Conservation (phyloP, 2,329 filamentous ascomycete genomes). For the Aquanectria penicillioides region DNA sequence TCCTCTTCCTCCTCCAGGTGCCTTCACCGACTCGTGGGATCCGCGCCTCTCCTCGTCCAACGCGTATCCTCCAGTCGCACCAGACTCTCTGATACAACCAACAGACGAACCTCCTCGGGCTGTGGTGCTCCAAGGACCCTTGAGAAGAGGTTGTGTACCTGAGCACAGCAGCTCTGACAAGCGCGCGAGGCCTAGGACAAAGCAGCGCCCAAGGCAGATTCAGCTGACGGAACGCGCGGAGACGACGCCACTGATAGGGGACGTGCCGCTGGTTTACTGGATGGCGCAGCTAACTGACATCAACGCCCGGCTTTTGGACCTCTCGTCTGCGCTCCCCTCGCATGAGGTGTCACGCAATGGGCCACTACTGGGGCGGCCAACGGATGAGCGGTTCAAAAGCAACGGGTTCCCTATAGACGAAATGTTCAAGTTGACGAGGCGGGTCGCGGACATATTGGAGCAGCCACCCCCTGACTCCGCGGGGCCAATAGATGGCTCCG, state of each 20-base stretch:
- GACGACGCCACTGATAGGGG: conserved; percentile 31
- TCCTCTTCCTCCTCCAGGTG: background rate
- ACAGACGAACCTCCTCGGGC: conserved; percentile 16
- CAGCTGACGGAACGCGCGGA: conserved; percentile 39
- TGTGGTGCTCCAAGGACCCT: conserved; percentile 29
- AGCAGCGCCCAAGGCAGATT: conserved; percentile 46
- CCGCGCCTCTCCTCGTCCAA: conserved; percentile 26
- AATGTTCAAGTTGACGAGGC: conserved; percentile 53
- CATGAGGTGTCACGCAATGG: conserved; percentile 36
- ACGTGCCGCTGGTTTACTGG: conserved; percentile 44
- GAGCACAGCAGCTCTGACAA: conserved; percentile 39
- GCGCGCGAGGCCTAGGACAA: conserved; percentile 36
- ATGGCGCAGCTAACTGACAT: conserved; percentile 53
- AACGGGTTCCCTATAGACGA: conserved; percentile 52
- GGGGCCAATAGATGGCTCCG: conserved; percentile 40
- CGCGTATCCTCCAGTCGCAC: conserved; percentile 30
- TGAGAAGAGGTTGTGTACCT: conserved; percentile 34
- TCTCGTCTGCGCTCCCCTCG: conserved; percentile 47
- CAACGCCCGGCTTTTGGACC: conserved; percentile 50
- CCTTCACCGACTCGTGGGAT: conserved; percentile 41
- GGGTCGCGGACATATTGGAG: conserved; percentile 49
- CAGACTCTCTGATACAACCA: conserved; percentile 19
- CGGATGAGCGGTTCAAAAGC: conserved; percentile 35
- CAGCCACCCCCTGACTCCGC: conserved; percentile 28
- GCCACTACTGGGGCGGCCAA: conserved; percentile 27